These are phyloP conservation scores for Epichloe festucae DNA, from an alignment of 2,329 filamentous ascomycete species.

Conservation along the genomic window DNA sequence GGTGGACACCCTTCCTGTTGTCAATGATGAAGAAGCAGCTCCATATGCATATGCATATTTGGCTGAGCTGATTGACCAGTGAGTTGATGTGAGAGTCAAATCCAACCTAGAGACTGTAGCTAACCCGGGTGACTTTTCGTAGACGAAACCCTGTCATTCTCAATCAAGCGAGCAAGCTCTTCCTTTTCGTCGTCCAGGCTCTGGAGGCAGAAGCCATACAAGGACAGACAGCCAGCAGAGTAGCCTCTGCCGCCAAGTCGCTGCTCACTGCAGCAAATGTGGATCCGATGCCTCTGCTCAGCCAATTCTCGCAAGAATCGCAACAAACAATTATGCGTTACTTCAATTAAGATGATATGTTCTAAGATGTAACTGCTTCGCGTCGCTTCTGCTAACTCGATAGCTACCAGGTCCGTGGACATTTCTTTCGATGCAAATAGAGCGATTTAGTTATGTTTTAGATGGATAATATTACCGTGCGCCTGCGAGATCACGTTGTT, in stretches of 20 bases:
- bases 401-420: neutral
- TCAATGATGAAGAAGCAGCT: constrained; percentile 92
- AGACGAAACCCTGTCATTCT: constrained; percentile 80
- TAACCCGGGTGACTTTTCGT: constrained; percentile 13
- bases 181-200: constrained; percentile 74
- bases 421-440: neutral
- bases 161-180: constrained; percentile 65
- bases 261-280: constrained; percentile 62
- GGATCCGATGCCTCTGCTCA: constrained; percentile 63
- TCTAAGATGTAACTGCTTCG: neutral
- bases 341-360: constrained; percentile 44
- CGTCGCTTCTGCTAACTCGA: no score
- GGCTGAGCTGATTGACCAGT: constrained; percentile 86
- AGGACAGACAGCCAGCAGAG: constrained; percentile 65
- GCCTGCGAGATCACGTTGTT: neutral
- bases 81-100: constrained; percentile 32
- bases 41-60: constrained; percentile 93
- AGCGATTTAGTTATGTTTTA: neutral
- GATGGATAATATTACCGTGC: neutral
- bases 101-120: constrained; percentile 3
- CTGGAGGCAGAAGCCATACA: constrained; percentile 84
- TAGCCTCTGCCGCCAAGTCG: constrained; percentile 65
- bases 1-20: constrained; percentile 82
- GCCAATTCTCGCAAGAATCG: constrained; percentile 63
- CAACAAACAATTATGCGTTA: constrained; percentile 69